Percentiles rank a stretch among this genome's conserved stretches.
Evolutionary conservation across 306 rosid genomes (phyloP).

Genomic region (Quercus aquifolioides): DNA sequence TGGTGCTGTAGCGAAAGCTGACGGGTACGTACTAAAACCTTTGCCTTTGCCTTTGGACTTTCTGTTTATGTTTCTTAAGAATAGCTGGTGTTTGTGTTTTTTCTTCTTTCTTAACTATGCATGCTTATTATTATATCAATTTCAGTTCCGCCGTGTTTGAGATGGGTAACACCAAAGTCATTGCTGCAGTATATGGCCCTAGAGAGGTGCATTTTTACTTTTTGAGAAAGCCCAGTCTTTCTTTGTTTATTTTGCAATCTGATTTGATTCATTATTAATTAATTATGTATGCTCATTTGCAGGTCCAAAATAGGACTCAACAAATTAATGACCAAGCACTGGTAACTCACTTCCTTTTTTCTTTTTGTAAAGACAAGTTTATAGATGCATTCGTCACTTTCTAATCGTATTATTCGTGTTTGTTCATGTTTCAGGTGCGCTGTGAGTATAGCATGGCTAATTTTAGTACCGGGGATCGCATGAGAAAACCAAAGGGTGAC

Average conservation of each 20-base stretch:
- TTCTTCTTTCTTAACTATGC: too few species aligned
- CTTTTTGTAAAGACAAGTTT: not conserved
- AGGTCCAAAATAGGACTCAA: slow-evolving; percentile 84
- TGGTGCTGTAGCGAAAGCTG: slow-evolving; percentile 83
- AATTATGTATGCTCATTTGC: not conserved
- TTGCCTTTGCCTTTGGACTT: not conserved
- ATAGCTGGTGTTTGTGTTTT: not conserved
- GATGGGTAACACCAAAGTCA: slow-evolving; percentile 92
- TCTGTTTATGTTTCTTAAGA: not conserved
- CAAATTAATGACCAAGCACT: slow-evolving; percentile 59
- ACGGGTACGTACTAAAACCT: slow-evolving; percentile 43
- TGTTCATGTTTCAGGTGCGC: slow-evolving; percentile 50
- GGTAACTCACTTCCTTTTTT: slow-evolving; percentile 22
- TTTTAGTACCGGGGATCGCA: slow-evolving; percentile 92
- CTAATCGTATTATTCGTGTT: not conserved
- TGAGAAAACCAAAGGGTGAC: slow-evolving; percentile 88
- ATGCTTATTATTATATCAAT: not conserved
- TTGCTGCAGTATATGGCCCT: slow-evolving; percentile 94
- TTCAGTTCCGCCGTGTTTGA: slow-evolving; percentile 78
- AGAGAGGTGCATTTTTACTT: slow-evolving; percentile 46
- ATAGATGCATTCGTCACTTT: not conserved
- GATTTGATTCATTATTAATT: not conserved
- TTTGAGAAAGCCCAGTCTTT: too few species aligned
- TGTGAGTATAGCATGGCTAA: slow-evolving; percentile 94
- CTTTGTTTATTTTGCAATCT: not conserved